Evolutionary conservation across 1,284 basidiomycete species (phyloP).

Genomic region (Tylopilus microsporus): DNA sequence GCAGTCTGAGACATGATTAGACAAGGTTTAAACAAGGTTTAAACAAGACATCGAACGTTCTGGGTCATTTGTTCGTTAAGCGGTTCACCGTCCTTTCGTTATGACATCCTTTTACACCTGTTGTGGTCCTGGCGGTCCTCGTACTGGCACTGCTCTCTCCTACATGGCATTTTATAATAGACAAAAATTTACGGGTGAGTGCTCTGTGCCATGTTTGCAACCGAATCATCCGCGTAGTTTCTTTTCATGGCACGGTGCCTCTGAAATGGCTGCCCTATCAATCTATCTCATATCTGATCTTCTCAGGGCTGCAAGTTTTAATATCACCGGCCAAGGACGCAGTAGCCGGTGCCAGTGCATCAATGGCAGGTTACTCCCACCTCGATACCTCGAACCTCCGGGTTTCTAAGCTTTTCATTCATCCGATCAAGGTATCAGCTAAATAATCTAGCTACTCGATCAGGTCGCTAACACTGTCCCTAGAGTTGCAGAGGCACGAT

Average conservation of each 20-base stretch:
- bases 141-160: constrained; percentile 14
- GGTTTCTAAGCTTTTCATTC: constrained; percentile 59
- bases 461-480: background rate
- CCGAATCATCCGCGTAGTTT: background rate
- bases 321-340: background rate
- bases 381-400: constrained; percentile 37
- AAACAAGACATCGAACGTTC: no score
- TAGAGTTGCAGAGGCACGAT: constrained; percentile 64
- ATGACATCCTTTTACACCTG: background rate
- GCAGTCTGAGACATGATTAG: background rate
- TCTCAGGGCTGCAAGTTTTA: constrained; percentile 9
- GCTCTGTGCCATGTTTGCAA: background rate
- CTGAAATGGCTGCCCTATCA: background rate
- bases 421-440: constrained; percentile 58
- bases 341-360: background rate
- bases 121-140: constrained; percentile 9
- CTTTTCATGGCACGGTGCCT: background rate
- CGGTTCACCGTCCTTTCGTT: background rate
- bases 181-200: constrained; percentile 14
- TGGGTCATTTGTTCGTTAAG: background rate
- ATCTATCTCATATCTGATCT: constrained; percentile 14
- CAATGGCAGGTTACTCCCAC: constrained; percentile 12
- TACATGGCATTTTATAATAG: constrained; percentile 17
- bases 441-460: constrained; percentile 1
- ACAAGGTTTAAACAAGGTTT: no score